These are phyloP conservation scores for Boletus subparvulus DNA, from an alignment of 768 basidiomycete genomes.

Conservation along the genomic window DNA sequence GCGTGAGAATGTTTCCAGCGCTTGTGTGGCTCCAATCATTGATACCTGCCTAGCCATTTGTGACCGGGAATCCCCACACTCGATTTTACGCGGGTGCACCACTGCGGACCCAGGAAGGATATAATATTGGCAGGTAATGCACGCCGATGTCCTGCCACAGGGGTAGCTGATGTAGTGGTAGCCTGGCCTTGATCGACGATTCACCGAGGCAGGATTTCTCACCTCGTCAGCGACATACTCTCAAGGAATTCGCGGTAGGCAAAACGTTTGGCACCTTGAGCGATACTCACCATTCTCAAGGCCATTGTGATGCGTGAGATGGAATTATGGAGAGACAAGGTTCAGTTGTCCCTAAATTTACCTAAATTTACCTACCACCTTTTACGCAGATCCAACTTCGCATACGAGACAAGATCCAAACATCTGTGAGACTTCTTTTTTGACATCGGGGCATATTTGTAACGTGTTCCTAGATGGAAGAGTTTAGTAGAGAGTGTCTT, in stretches of 20 bases:
- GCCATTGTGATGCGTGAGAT: conserved; percentile 93
- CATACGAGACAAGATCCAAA: conserved; percentile 89
- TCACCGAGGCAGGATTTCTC: conserved; percentile 80
- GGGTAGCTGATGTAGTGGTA: conserved; percentile 26
- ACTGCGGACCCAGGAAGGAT: conserved; percentile 84
- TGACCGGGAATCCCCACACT: conserved; percentile 61
- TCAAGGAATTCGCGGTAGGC: conserved; percentile 86
- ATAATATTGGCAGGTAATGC: conserved; percentile 79
- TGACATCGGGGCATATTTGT: neutral
- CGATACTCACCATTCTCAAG: conserved; percentile 24
- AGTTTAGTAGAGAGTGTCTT: conserved; percentile 91
- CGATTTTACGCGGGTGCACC: conserved; percentile 94
- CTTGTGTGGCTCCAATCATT: neutral
- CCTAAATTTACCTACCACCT: neutral
- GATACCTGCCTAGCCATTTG: conserved; percentile 56
- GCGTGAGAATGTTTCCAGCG: conserved; percentile 23
- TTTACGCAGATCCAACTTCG: conserved; percentile 73
- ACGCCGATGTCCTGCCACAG: neutral
- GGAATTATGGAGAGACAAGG: conserved; percentile 95
- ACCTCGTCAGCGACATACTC: conserved; percentile 83
- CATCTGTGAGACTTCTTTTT: conserved; percentile 53
- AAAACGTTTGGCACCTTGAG: neutral
- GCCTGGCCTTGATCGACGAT: conserved; percentile 83
- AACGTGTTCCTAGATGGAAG: conserved; percentile 68
- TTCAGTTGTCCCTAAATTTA: conserved; percentile 22